phyloP scores from a whole-genome alignment of 2,329 filamentous ascomycete species.

The Fusarium austroafricanum region DNA sequence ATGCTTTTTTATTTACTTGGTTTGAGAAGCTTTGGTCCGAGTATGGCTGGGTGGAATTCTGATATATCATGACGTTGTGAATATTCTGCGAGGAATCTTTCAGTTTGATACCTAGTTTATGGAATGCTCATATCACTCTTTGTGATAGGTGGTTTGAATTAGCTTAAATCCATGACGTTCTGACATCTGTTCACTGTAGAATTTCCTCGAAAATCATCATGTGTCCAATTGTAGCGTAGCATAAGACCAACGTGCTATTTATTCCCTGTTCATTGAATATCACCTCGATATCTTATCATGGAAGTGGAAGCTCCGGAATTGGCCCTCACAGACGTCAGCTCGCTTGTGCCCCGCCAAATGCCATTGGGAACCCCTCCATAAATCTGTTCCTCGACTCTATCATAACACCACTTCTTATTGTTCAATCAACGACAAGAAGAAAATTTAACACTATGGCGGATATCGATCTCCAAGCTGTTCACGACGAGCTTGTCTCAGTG shows the following conservation, averaged over 20 bases:
- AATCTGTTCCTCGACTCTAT: slow-evolving; percentile 24
- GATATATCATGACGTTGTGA: slow-evolving; percentile 34
- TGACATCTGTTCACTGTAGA: slow-evolving; percentile 10
- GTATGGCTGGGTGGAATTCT: slow-evolving; percentile 35
- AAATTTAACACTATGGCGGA: slow-evolving; percentile 58
- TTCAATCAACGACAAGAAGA: background rate
- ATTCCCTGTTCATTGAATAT: background rate
- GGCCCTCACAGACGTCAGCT: slow-evolving; percentile 27
- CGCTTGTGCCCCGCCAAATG: slow-evolving; percentile 35
- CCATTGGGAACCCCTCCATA: slow-evolving; percentile 39
- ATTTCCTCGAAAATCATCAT: background rate
- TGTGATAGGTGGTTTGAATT: slow-evolving; percentile 15
- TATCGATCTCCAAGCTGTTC: slow-evolving; percentile 70
- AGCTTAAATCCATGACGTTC: slow-evolving; percentile 31
- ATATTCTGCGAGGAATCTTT: slow-evolving; percentile 12
- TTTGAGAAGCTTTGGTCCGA: slow-evolving; percentile 8
- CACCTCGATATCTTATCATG: background rate
- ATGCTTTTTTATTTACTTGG: slow-evolving; percentile 4
- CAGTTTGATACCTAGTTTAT: slow-evolving; percentile 26
- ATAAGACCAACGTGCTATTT: slow-evolving; percentile 7
- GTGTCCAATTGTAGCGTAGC: slow-evolving; percentile 8
- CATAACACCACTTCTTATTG: slow-evolving; percentile 1
- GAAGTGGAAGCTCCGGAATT: slow-evolving; percentile 12
- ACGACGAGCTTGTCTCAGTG: slow-evolving; percentile 69
- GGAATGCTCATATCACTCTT: slow-evolving; percentile 19